Evolutionary conservation across 2,329 filamentous ascomycete species (phyloP), one percentile per base, ranked within the genome.

Genomic region (Aspergillus tubingensis): DNA sequence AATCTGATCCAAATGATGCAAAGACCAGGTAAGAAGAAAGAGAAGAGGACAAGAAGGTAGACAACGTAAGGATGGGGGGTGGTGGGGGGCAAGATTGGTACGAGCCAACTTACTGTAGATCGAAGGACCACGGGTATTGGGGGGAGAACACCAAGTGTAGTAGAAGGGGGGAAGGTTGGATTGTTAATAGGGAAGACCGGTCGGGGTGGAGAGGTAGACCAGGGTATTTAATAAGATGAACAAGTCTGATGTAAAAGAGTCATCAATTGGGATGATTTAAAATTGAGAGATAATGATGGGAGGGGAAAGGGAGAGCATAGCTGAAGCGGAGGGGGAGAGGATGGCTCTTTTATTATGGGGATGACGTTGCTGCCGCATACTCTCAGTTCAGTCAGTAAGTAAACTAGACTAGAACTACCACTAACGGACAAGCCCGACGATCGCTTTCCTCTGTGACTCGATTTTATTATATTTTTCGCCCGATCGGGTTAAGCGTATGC

Each of bases 1-100:
- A n/a, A 61, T 59, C 43, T 50, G n/a, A 55, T 43, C 52, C 56
- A 59, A 59, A 58, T 59, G 27, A 54, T 58, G 47, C 23, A 32
- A 52, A 32, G 38, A 43, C 19, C 38, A 39, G 27, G 38, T 23
- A 23, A 51, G 47, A 54, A n/a, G 27, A 27, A 32, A 30, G 32
- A 4, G 19, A 32, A 49, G 17, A 36, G 25, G 47, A 36, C 32
- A n/a, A 17, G 44, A 38, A 27, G 25, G 38, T 10, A 27, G 55
- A 51, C 27, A 19, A 44, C 21, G 52, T 44, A 44, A 44, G 51
- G 21, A 53, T 53, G 51, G 19, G 25, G 25, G 25, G 25, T 27
- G 25, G 25, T 8, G 25, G 25, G 25, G 25, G n/a, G 36, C 13
- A 36, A 39, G 50, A 47, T 49, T 57, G 54, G 54, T 30, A 36